These are phyloP conservation scores for Ganoderma leucocontextum DNA, from an alignment of 1,284 basidiomycete genomes.

Conservation along the genomic window DNA sequence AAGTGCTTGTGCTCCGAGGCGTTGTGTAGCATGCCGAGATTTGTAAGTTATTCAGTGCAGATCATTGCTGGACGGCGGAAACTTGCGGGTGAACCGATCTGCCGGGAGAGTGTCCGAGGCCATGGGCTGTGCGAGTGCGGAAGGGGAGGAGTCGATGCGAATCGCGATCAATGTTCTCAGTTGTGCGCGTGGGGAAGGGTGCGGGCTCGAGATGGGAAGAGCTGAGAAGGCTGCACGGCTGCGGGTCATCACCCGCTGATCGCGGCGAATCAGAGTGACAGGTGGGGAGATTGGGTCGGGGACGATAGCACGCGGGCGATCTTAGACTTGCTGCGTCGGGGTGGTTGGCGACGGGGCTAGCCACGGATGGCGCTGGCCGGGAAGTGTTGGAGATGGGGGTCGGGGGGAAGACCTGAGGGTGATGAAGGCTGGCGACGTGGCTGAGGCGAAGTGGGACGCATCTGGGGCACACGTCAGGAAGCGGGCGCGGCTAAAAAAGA, in stretches of 20 bases:
- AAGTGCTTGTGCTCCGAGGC: not conserved
- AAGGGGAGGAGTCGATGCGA: constrained; percentile 19
- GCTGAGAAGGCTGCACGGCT: constrained; percentile 22
- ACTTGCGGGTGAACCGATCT: constrained; percentile 2
- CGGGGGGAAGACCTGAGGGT: not conserved
- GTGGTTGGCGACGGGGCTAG: not conserved
- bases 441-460: constrained; percentile 27
- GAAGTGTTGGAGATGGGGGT: constrained; percentile 1
- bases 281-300: constrained; percentile 8
- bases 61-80: constrained; percentile 7
- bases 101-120: constrained; percentile 13
- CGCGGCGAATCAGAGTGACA: constrained; percentile 27
- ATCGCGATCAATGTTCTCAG: constrained; percentile 30
- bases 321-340: not conserved
- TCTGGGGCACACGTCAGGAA: constrained; percentile 32
- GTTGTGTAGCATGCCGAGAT: constrained; percentile 1
- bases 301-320: not conserved
- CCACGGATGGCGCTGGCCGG: constrained; percentile 1
- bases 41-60: constrained; percentile 6
- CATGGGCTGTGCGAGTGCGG: constrained; percentile 20
- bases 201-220: constrained; percentile 17
- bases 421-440: constrained; percentile 15
- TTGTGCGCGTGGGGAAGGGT: constrained; percentile 22
- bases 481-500: constrained; percentile 27
- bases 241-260: constrained; percentile 37